A percentile compares a stretch with the other conserved stretches of the same genome.
Conservation (phyloP, 2,329 filamentous ascomycete genomes). For the Fusarium tanahbumbuense region DNA sequence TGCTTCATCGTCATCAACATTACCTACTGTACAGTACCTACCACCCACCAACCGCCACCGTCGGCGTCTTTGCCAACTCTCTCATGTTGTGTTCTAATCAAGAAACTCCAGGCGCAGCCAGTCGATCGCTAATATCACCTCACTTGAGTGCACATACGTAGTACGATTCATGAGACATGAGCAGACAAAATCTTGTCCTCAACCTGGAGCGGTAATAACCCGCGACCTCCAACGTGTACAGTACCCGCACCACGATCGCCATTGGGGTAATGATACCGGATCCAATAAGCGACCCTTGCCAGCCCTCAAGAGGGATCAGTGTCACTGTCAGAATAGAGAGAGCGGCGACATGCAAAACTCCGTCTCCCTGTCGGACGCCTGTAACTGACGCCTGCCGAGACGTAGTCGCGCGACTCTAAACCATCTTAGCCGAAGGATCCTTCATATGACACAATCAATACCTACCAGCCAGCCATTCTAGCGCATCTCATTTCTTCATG, state of each 20-base stretch:
- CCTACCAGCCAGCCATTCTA: slow-evolving; percentile 20
- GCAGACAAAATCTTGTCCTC: background rate
- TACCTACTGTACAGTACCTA: background rate
- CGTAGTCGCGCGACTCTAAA: slow-evolving; percentile 36
- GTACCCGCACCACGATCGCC: slow-evolving; percentile 35
- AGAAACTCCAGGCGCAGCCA: slow-evolving; percentile 21
- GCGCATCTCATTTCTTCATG: slow-evolving; percentile 30
- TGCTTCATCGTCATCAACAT: slow-evolving; percentile 10
- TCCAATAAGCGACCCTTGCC: slow-evolving; percentile 33
- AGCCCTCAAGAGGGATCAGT: slow-evolving; percentile 9
- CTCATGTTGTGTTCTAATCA: background rate
- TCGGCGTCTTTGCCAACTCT: slow-evolving; percentile 6
- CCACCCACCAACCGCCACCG: slow-evolving; percentile 1
- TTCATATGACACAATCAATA: slow-evolving; percentile 26
- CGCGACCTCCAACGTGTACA: slow-evolving; percentile 25
- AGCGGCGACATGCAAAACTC: slow-evolving; percentile 11
- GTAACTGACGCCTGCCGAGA: slow-evolving; percentile 37
- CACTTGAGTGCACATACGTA: background rate
- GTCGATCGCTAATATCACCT: slow-evolving; percentile 4
- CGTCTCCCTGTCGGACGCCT: slow-evolving; percentile 20
- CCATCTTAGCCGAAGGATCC: slow-evolving; percentile 22
- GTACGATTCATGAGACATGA: background rate
- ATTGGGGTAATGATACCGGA: slow-evolving; percentile 30
- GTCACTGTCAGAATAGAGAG: slow-evolving; percentile 6
- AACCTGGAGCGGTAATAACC: background rate